A percentile compares a stretch with the other conserved stretches of the same genome.
These are phyloP conservation scores for Orobanche coerulescens DNA, from an alignment of 257 asterid species.

Conservation along the genomic window DNA sequence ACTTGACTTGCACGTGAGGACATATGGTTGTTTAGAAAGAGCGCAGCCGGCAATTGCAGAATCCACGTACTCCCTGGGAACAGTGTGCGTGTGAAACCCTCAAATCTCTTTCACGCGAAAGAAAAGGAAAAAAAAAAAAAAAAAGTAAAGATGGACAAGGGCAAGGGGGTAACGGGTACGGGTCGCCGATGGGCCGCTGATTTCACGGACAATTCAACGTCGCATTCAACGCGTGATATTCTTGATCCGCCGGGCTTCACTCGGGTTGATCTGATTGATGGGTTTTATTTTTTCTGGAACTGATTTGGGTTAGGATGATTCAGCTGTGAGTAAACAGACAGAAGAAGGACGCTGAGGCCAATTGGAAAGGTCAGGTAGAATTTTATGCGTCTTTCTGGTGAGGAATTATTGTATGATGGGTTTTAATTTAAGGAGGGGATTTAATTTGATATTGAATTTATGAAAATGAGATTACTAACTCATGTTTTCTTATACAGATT, in stretches of 20 bases:
- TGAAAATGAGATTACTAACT: neutral
- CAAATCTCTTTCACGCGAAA: no score
- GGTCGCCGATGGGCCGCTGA: slow-evolving; percentile 93
- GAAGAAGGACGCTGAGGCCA: slow-evolving; percentile 91
- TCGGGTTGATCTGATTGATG: slow-evolving; percentile 33
- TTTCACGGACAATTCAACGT: slow-evolving; percentile 64
- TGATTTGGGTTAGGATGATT: slow-evolving; percentile 54
- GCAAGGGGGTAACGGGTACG: slow-evolving; percentile 64
- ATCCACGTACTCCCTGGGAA: no score
- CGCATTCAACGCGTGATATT: slow-evolving; percentile 72
- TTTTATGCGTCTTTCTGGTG: neutral
- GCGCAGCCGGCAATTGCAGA: no score
- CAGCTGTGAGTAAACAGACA: slow-evolving; percentile 61
- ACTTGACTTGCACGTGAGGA: no score
- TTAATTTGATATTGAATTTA: neutral
- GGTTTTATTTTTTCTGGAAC: neutral
- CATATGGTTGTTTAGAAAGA: no score
- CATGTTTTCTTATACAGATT: neutral
- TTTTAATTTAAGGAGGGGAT: slow-evolving; percentile 7
- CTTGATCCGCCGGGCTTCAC: slow-evolving; percentile 85
- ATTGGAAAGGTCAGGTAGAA: slow-evolving; percentile 72
- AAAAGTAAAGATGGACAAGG: slow-evolving; percentile 50
- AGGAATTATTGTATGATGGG: neutral
- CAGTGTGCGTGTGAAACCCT: no score
- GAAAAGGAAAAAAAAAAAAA: no score